These are phyloP conservation scores for Agrocybe chaxingu DNA, from an alignment of 768 basidiomycete genomes.

Conservation along the genomic window DNA sequence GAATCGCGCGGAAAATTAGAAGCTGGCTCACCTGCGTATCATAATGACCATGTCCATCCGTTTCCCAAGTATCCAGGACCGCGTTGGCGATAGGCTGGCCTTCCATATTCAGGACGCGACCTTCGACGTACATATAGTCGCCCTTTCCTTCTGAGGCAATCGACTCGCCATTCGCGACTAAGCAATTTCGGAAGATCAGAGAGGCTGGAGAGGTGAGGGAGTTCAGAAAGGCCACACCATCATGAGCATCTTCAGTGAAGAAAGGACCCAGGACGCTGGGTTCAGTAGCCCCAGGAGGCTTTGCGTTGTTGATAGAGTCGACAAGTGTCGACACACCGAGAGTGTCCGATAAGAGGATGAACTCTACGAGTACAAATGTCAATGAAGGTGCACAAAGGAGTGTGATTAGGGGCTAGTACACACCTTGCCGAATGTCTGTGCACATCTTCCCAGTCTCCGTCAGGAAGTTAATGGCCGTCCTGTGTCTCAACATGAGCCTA, in stretches of 20 bases:
- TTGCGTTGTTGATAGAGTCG: constrained; percentile 70
- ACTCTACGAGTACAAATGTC: constrained; percentile 42
- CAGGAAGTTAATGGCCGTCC: constrained; percentile 70
- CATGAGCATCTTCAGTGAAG: constrained; percentile 72
- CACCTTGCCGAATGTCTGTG: constrained; percentile 60
- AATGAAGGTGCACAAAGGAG: constrained; percentile 6
- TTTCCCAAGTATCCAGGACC: constrained; percentile 82
- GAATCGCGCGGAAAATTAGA: no score
- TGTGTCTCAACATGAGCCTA: constrained; percentile 9
- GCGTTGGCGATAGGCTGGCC: constrained; percentile 67
- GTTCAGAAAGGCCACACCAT: constrained; percentile 41
- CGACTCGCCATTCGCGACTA: constrained; percentile 66
- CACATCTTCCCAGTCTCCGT: constrained; percentile 73
- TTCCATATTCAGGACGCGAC: constrained; percentile 57
- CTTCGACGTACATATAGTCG: constrained; percentile 79
- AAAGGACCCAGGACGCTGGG: constrained; percentile 82
- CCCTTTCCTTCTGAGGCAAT: constrained; percentile 90
- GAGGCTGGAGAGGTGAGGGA: not conserved
- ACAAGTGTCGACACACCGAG: constrained; percentile 79
- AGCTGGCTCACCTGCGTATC: constrained; percentile 29
- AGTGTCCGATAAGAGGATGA: constrained; percentile 82
- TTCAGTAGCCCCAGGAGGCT: constrained; percentile 61
- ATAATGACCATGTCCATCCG: constrained; percentile 56
- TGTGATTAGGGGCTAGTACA: not conserved
- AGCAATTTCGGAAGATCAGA: not conserved